phyloP scores from a whole-genome alignment of 805 yeast genomes.

The Ogataea nakhonphanomensis region DNA sequence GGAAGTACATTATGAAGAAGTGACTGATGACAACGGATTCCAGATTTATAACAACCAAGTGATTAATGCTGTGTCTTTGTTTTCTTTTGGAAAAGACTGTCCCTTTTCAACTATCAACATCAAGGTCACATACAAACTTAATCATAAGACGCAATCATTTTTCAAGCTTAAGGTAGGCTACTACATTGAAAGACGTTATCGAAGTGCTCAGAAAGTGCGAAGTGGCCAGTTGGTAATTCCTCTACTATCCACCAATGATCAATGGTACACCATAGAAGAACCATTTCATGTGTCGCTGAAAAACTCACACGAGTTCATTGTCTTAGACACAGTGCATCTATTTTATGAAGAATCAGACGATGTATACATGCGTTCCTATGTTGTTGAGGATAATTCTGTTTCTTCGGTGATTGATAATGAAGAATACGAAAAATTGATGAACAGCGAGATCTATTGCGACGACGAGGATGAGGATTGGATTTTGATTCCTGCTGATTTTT shows the following conservation, averaged over 20 bases:
- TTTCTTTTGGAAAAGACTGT: conserved; percentile 30
- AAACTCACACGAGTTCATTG: conserved; percentile 19
- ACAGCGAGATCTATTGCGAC: conserved; percentile 23
- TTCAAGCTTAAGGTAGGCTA: conserved; percentile 35
- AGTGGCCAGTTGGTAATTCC: conserved; percentile 34
- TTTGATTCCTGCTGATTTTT: conserved; percentile 20
- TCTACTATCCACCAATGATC: conserved; percentile 22
- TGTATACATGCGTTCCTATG: conserved; percentile 14
- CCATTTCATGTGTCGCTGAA: conserved; percentile 20
- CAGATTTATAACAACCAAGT: conserved; percentile 21
- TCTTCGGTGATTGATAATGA: conserved; percentile 28
- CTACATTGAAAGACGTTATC: conserved; percentile 32
- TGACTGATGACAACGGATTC: conserved; percentile 20
- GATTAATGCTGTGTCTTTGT: conserved; percentile 22
- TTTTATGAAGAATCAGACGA: conserved; percentile 19
- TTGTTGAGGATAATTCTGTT: conserved; percentile 22
- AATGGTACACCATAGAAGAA: conserved; percentile 27
- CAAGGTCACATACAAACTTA: conserved; percentile 21
- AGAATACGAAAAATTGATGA: conserved; percentile 26
- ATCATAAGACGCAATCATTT: conserved; percentile 21
- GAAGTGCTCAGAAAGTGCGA: conserved; percentile 27
- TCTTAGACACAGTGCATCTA: conserved; percentile 21
- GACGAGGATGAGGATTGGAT: conserved; percentile 31
- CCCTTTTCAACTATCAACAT: conserved; percentile 27
- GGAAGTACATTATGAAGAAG: conserved; percentile 25